Percentiles rank a stretch among this genome's conserved stretches.
Evolutionary conservation across 345 rosid genomes (phyloP).

Genomic region (Acer negundo): DNA sequence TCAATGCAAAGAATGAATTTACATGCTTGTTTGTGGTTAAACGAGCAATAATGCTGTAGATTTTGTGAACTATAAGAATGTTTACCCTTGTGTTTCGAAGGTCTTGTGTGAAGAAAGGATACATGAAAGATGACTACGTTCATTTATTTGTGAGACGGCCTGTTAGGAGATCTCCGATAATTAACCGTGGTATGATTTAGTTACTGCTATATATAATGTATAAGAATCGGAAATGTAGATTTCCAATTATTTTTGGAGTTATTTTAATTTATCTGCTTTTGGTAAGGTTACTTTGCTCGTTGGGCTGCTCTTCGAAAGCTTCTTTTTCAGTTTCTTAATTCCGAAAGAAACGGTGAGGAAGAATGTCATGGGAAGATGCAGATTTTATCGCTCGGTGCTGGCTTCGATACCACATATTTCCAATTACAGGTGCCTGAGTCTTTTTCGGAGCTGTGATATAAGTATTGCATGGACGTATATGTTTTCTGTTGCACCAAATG

Average conservation of each 20-base stretch:
- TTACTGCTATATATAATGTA: not conserved
- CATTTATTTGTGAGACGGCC: conserved; percentile 84
- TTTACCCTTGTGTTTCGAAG: conserved; percentile 34
- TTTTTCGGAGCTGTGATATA: conserved; percentile 11
- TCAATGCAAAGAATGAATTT: not conserved
- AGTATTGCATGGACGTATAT: not conserved
- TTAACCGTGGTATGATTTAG: conserved; percentile 75
- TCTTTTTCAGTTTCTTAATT: conserved; percentile 74
- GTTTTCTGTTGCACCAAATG: not conserved
- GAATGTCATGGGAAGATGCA: conserved; percentile 54
- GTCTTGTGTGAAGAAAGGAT: conserved; percentile 87
- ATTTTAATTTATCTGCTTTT: not conserved
- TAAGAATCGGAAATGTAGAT: not conserved
- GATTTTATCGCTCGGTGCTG: conserved; percentile 94
- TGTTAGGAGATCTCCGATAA: conserved; percentile 90
- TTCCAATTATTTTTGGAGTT: not conserved
- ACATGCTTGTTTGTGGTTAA: not conserved
- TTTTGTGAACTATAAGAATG: not conserved
- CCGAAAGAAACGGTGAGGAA: conserved; percentile 30
- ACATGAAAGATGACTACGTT: conserved; percentile 87
- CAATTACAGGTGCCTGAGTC: conserved; percentile 68
- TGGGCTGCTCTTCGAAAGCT: conserved; percentile 96
- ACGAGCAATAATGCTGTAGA: not conserved
- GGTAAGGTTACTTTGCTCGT: conserved; percentile 84
- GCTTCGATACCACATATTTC: conserved; percentile 88